Percentiles rank a stretch among this genome's conserved stretches.
phyloP scores from a whole-genome alignment of 208 protist species.

The Wallacemonas sp. region DNA sequence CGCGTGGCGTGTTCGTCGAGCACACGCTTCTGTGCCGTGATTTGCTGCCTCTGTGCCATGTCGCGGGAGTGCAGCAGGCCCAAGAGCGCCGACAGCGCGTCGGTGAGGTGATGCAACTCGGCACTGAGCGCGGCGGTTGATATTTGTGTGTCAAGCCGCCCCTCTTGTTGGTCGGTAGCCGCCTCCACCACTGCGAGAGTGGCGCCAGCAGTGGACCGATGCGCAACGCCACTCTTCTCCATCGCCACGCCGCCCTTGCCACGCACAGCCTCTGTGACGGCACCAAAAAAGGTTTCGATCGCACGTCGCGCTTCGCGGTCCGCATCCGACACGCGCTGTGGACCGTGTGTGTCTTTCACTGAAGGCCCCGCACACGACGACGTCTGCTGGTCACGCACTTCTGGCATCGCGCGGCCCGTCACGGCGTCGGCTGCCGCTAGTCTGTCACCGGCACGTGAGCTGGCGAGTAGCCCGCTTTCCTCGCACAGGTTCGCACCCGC shows the following conservation, averaged over 20 bases:
- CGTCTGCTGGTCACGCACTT: slow-evolving; percentile 5
- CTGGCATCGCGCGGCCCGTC: background rate
- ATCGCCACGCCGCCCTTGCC: background rate
- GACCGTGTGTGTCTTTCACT: background rate
- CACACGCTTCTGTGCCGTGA: slow-evolving; percentile 40
- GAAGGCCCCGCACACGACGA: background rate
- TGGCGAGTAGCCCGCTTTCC: background rate
- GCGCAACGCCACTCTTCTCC: too few relatives aligned
- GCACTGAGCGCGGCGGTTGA: background rate
- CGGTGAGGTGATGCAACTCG: slow-evolving; percentile 21
- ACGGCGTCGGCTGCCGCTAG: background rate
- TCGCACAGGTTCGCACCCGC: background rate
- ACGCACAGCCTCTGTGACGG: background rate
- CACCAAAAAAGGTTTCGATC: background rate
- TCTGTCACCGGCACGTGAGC: background rate
- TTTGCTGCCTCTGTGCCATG: slow-evolving; percentile 21
- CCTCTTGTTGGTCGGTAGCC: too few relatives aligned
- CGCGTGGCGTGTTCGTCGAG: slow-evolving; percentile 55
- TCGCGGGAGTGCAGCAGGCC: slow-evolving; percentile 30
- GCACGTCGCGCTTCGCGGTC: background rate
- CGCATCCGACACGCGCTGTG: background rate
- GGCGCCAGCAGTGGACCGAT: too few relatives aligned
- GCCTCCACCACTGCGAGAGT: too few relatives aligned
- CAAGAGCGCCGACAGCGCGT: slow-evolving; percentile 34
- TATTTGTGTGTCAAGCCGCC: background rate